These are phyloP conservation scores for Gardenia jasminoides DNA, from an alignment of 257 asterid species.

Conservation along the genomic window DNA sequence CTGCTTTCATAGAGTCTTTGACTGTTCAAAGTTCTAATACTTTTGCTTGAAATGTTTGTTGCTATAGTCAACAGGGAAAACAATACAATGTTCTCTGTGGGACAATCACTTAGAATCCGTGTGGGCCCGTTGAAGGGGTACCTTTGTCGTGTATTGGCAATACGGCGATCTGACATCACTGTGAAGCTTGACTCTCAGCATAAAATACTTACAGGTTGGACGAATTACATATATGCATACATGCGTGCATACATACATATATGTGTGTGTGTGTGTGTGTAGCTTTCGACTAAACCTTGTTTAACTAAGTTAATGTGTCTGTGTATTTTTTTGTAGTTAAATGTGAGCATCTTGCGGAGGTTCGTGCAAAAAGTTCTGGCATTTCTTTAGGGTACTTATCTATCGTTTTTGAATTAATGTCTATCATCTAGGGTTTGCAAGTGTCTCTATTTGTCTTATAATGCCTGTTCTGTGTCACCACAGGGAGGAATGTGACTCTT, in stretches of 20 bases:
- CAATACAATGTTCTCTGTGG: conserved; percentile 69
- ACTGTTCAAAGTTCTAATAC: conserved; percentile 18
- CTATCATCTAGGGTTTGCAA: neutral
- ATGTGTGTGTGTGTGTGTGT: too few species aligned
- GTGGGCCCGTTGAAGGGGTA: conserved; percentile 96
- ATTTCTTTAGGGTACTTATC: conserved; percentile 56
- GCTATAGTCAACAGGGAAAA: conserved; percentile 62
- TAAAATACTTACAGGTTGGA: conserved; percentile 78
- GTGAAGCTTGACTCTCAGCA: conserved; percentile 97
- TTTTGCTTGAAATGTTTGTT: conserved; percentile 17
- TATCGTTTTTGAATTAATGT: neutral
- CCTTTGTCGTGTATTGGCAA: conserved; percentile 84
- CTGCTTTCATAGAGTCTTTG: neutral
- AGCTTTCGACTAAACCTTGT: conserved; percentile 7
- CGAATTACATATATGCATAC: neutral
- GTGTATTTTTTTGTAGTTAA: conserved; percentile 48
- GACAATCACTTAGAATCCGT: conserved; percentile 79
- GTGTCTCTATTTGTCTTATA: conserved; percentile 11
- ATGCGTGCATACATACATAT: too few species aligned
- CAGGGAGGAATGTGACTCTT: conserved; percentile 60
- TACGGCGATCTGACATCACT: conserved; percentile 87
- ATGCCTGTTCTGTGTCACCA: conserved; percentile 20
- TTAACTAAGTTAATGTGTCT: conserved; percentile 17
- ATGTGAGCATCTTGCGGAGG: conserved; percentile 83
- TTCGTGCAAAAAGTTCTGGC: conserved; percentile 65